Evolutionary conservation across 257 asterid genomes (phyloP).

Genomic region (Knoxia roxburghii): DNA sequence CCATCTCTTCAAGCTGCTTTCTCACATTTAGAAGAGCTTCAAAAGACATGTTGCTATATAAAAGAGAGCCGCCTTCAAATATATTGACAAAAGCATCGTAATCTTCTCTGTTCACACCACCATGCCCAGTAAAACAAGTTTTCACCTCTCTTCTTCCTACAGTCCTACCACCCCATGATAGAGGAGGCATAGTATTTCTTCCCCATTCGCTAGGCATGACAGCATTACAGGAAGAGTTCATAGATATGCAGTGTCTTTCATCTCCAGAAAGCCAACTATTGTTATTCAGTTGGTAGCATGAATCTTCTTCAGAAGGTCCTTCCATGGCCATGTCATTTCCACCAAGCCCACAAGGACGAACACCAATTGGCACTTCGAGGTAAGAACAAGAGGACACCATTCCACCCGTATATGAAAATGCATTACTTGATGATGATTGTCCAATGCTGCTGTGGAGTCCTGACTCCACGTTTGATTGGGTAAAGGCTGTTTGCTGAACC

Average conservation of each 20-base stretch:
- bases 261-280: slow-evolving; percentile 68
- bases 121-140: slow-evolving; percentile 54
- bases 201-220: slow-evolving; percentile 75
- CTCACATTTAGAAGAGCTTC: slow-evolving; percentile 85
- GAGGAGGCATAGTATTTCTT: slow-evolving; percentile 61
- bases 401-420: slow-evolving; percentile 41
- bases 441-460: slow-evolving; percentile 39
- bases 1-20: slow-evolving; percentile 95
- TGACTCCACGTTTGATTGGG: slow-evolving; percentile 44
- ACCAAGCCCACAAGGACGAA: slow-evolving; percentile 44
- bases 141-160: slow-evolving; percentile 85
- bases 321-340: slow-evolving; percentile 53
- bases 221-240: slow-evolving; percentile 56
- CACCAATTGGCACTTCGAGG: slow-evolving; percentile 39
- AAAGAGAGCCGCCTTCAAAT: slow-evolving; percentile 86
- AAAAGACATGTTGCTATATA: slow-evolving; percentile 90
- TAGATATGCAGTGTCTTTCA: slow-evolving; percentile 52
- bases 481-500: slow-evolving; percentile 32
- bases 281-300: slow-evolving; percentile 68
- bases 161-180: slow-evolving; percentile 92
- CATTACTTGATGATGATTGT: slow-evolving; percentile 40
- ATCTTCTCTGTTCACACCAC: slow-evolving; percentile 74
- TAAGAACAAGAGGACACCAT: slow-evolving; percentile 52
- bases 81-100: slow-evolving; percentile 73
- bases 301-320: slow-evolving; percentile 92